Conservation (phyloP, 2,329 filamentous ascomycete species). For the Fusarium duplospermum region DNA sequence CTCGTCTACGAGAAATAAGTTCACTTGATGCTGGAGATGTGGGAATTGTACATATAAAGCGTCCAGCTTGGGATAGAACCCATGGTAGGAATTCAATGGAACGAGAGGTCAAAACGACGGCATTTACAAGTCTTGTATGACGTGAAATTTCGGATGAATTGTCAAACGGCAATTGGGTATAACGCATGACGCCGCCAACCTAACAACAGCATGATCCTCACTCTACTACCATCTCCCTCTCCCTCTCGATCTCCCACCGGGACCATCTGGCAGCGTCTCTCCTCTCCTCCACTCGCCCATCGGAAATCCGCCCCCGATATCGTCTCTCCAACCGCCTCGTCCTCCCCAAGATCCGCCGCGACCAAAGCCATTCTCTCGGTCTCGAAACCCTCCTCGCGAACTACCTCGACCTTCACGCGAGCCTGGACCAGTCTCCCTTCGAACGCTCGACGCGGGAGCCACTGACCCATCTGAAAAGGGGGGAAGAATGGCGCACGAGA, state of each 20-base stretch:
- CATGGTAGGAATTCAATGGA: constrained; percentile 34
- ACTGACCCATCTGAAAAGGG: constrained; percentile 80
- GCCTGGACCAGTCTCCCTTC: constrained; percentile 39
- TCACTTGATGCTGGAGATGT: constrained; percentile 12
- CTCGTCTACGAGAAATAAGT: constrained; percentile 80
- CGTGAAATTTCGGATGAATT: constrained; percentile 20
- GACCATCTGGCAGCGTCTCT: constrained; percentile 68
- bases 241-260: constrained; percentile 45
- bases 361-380: constrained; percentile 46
- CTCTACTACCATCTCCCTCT: constrained; percentile 45
- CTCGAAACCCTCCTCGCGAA: constrained; percentile 39
- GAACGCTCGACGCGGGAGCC: constrained; percentile 65
- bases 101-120: constrained; percentile 23
- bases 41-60: constrained; percentile 57
- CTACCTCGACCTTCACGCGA: constrained; percentile 39
- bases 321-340: constrained; percentile 54
- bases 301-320: constrained; percentile 53
- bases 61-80: constrained; percentile 45
- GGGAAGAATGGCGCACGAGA: constrained; percentile 84
- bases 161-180: constrained; percentile 43
- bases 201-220: constrained; percentile 4
- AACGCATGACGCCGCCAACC: constrained; percentile 30
- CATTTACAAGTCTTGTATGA: neutral
- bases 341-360: constrained; percentile 51
- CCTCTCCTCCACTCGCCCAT: constrained; percentile 75